A percentile compares a stretch with the other conserved stretches of the same genome.
Conservation (phyloP, 208 protist species). For the Balamuthia mandrillaris region DNA sequence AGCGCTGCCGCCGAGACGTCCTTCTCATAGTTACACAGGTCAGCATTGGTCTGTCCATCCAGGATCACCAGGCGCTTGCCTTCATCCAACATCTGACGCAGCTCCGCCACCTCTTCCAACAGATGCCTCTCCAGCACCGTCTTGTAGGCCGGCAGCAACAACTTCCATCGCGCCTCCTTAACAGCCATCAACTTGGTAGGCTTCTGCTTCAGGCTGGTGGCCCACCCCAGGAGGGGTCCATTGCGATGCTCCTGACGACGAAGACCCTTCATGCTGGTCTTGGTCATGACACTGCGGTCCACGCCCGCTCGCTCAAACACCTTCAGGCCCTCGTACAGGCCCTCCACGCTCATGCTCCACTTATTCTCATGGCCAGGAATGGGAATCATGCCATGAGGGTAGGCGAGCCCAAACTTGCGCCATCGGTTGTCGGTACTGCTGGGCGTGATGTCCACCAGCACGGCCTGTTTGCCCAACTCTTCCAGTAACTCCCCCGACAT, state of each 20-base stretch:
- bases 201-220: neutral
- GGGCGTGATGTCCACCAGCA: too few species aligned
- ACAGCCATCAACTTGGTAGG: neutral
- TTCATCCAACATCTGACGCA: neutral
- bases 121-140: neutral
- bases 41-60: neutral
- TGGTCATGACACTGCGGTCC: neutral
- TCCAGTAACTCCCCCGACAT: too few species aligned
- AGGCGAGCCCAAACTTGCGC: conserved; percentile 12
- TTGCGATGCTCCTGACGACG: neutral
- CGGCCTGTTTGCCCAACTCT: too few species aligned
- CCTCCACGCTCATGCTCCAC: conserved; percentile 16
- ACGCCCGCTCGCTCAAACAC: conserved; percentile 19
- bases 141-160: conserved; percentile 10
- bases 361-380: neutral
- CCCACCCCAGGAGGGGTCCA: neutral
- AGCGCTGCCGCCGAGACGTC: neutral
- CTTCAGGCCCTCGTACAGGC: conserved; percentile 3
- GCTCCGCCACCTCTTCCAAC: neutral
- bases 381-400: neutral
- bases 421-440: too few species aligned
- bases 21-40: conserved; percentile 12
- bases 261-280: neutral
- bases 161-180: neutral
- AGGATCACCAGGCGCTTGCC: conserved; percentile 15